Percentiles rank a stretch among this genome's conserved stretches.
phyloP scores from a whole-genome alignment of 257 asterid genomes.

The Verbena officinalis region DNA sequence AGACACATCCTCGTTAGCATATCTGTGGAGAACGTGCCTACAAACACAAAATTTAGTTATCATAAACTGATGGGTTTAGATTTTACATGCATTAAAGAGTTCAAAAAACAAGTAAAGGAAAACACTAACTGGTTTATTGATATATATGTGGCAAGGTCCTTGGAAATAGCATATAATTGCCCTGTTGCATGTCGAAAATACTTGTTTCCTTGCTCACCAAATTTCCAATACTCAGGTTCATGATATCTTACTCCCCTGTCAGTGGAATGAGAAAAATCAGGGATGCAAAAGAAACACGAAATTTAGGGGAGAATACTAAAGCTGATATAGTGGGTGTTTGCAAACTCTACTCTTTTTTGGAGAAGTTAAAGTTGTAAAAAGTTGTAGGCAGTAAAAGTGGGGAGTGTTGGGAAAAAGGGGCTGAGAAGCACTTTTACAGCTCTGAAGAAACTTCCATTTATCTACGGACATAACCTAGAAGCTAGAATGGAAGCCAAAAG shows the following conservation, averaged over 20 bases:
- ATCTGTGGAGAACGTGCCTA: conserved; percentile 84
- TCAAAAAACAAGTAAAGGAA: conserved; percentile 14
- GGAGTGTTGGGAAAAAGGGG: no score
- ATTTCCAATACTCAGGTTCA: conserved; percentile 96
- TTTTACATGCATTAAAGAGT: not conserved
- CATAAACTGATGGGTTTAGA: conserved; percentile 8
- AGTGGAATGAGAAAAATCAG: conserved; percentile 5
- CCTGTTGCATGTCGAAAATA: conserved; percentile 97
- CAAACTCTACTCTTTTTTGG: no score
- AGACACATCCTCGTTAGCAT: conserved; percentile 87
- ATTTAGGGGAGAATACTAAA: not conserved
- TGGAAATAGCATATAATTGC: conserved; percentile 87
- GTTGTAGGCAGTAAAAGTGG: no score
- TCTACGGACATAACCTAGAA: no score
- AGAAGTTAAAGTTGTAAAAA: no score
- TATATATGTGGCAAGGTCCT: conserved; percentile 82
- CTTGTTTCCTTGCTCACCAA: conserved; percentile 90
- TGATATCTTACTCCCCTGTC: conserved; percentile 90
- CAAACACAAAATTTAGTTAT: conserved; percentile 3
- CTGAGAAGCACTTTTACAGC: no score
- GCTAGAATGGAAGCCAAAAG: no score
- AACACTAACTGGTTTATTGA: conserved; percentile 73
- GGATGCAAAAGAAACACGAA: conserved; percentile 12
- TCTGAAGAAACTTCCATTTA: no score
- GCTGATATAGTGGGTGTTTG: no score